Percentiles rank a stretch among this genome's conserved stretches.
Conservation (phyloP, 73 alveolate species). For the Effrenium voratum region DNA sequence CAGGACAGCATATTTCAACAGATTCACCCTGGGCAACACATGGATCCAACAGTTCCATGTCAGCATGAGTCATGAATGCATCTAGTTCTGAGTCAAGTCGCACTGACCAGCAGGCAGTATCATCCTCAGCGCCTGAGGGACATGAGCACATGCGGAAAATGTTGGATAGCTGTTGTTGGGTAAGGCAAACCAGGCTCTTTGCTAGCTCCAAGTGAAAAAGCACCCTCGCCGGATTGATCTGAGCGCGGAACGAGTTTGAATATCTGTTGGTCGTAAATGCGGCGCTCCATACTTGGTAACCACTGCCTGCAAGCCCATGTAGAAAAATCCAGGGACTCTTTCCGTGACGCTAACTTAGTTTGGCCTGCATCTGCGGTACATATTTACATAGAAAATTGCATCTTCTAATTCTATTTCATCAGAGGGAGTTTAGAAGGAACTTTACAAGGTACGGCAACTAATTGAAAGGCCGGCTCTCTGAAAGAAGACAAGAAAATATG, state of each 20-base stretch:
- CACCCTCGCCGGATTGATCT: too few species aligned
- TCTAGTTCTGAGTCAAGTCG: neutral
- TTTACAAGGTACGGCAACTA: too few species aligned
- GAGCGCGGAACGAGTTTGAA: conserved; percentile 29
- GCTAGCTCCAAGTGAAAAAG: neutral
- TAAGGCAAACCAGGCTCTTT: neutral
- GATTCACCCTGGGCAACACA: conserved; percentile 6
- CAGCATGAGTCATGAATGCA: neutral
- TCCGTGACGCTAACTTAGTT: too few species aligned
- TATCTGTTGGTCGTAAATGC: conserved; percentile 83
- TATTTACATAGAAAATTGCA: too few species aligned
- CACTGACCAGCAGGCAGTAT: conserved; percentile 88
- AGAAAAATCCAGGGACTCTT: too few species aligned
- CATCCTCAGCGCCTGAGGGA: conserved; percentile 47
- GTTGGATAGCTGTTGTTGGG: neutral
- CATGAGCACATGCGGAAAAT: neutral
- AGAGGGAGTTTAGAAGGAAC: too few species aligned
- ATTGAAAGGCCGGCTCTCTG: too few species aligned
- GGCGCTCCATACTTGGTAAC: conserved; percentile 92
- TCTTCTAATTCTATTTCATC: too few species aligned
- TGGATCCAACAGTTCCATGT: neutral
- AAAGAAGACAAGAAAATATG: too few species aligned
- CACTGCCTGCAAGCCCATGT: conserved; percentile 49
- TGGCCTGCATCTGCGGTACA: too few species aligned
- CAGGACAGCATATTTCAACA: conserved; percentile 43